Percentiles rank a stretch among this genome's conserved stretches.
These are phyloP conservation scores for Backusella parvicylindrica DNA, from an alignment of 192 early-diverging fungal genomes.

Conservation along the genomic window DNA sequence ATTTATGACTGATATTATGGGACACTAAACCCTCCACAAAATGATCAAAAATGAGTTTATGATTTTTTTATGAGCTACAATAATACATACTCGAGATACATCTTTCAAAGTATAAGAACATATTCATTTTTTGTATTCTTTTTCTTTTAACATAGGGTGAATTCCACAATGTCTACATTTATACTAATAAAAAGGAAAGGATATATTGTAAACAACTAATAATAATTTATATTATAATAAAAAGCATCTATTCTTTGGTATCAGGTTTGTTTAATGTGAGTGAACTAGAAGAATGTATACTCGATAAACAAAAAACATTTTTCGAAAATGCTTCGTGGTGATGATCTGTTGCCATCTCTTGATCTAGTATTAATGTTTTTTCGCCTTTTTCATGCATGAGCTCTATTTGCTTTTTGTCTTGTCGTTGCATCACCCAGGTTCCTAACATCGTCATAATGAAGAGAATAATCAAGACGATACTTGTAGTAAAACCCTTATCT, in stretches of 20 bases:
- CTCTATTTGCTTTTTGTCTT: not conserved
- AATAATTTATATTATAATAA: not conserved
- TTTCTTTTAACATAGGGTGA: too few species aligned
- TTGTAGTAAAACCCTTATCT: conserved; percentile 15
- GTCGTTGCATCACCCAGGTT: not conserved
- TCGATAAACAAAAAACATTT: not conserved
- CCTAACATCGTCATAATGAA: conserved; percentile 3
- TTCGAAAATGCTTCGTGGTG: not conserved
- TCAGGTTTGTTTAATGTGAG: not conserved
- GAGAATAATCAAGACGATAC: conserved; percentile 13
- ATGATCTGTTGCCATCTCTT: not conserved
- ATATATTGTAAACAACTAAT: not conserved
- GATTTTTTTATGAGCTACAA: not conserved
- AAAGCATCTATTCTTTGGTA: not conserved
- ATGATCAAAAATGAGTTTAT: not conserved
- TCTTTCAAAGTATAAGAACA: too few species aligned
- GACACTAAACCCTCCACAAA: not conserved
- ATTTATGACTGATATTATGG: not conserved
- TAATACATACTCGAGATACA: too few species aligned
- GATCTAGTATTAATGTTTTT: not conserved
- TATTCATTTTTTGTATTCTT: too few species aligned
- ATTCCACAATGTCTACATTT: too few species aligned
- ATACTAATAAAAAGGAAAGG: not conserved
- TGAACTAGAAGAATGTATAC: not conserved
- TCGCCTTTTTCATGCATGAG: not conserved